A percentile compares a stretch with the other conserved stretches of the same genome.
Evolutionary conservation across 805 yeast species (phyloP).

Genomic region (Teunomyces atbi): DNA sequence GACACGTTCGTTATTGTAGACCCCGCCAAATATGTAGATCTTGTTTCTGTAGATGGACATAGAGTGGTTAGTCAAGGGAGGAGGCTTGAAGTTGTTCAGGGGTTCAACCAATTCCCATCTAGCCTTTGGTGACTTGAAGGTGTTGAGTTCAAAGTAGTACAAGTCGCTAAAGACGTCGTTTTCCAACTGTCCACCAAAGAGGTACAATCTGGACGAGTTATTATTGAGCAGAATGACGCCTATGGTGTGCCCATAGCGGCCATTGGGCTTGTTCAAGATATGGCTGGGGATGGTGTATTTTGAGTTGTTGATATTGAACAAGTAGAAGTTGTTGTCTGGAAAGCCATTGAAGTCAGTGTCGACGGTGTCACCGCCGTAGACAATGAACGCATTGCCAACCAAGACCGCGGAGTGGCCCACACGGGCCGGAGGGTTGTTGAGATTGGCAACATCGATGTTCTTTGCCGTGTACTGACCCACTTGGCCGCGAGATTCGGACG

Average conservation of each 20-base stretch:
- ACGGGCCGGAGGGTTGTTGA: constrained; percentile 88
- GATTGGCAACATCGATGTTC: constrained; percentile 51
- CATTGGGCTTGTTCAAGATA: constrained; percentile 65
- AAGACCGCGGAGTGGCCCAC: constrained; percentile 93
- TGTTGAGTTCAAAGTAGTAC: constrained; percentile 80
- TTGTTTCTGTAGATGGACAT: constrained; percentile 78
- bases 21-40: constrained; percentile 89
- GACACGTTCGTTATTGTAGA: constrained; percentile 63
- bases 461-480: constrained; percentile 29
- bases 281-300: constrained; percentile 46
- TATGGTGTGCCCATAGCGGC: constrained; percentile 92
- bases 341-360: constrained; percentile 70
- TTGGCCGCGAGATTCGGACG: constrained; percentile 32
- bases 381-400: constrained; percentile 91
- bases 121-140: constrained; percentile 79
- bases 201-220: constrained; percentile 56
- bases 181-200: constrained; percentile 92
- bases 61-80: constrained; percentile 88
- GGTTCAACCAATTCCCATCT: constrained; percentile 78
- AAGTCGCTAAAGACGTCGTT: constrained; percentile 84
- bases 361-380: constrained; percentile 96
- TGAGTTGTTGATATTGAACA: constrained; percentile 60
- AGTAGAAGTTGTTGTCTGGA: constrained; percentile 86
- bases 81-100: constrained; percentile 51
- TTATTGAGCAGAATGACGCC: constrained; percentile 59